Evolutionary conservation across 2,329 filamentous ascomycete genomes (phyloP).

Genomic region (Westerdykella ornata): DNA sequence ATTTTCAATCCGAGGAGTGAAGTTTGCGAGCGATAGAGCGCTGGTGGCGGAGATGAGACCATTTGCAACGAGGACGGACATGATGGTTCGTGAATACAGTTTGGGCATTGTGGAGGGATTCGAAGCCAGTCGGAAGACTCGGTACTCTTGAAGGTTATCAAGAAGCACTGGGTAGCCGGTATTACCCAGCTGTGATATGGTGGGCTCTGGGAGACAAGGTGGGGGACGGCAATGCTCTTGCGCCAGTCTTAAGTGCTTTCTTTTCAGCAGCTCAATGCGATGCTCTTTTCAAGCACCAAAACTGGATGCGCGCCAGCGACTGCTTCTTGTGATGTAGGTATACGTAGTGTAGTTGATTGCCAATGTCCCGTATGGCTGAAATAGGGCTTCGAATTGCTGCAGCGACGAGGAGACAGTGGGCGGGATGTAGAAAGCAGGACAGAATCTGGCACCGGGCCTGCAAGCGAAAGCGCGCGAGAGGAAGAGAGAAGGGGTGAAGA

Average conservation of each 20-base stretch:
- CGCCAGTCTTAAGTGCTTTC: too few relatives aligned
- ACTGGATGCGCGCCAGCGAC: too few relatives aligned
- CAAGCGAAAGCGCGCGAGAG: slow-evolving; percentile 15
- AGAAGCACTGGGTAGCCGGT: slow-evolving; percentile 4
- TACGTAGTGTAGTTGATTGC: slow-evolving; percentile 15
- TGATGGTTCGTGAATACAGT: slow-evolving; percentile 12
- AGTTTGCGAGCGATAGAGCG: slow-evolving; percentile 42
- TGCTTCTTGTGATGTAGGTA: neutral
- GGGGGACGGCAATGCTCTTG: too few relatives aligned
- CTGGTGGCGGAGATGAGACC: slow-evolving; percentile 17
- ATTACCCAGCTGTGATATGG: too few relatives aligned
- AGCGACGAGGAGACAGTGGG: slow-evolving; percentile 23
- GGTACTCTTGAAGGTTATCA: neutral
- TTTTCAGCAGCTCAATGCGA: too few relatives aligned
- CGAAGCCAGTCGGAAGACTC: slow-evolving; percentile 1
- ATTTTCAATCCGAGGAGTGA: slow-evolving; percentile 38
- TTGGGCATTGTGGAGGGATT: slow-evolving; percentile 18
- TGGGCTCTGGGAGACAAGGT: too few relatives aligned
- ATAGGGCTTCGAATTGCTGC: slow-evolving; percentile 9
- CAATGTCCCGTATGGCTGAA: neutral
- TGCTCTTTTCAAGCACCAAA: too few relatives aligned
- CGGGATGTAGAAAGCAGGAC: slow-evolving; percentile 16
- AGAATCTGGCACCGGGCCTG: slow-evolving; percentile 23
- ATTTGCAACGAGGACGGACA: slow-evolving; percentile 19
- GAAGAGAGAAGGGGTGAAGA: slow-evolving; percentile 5